These are phyloP conservation scores for Syncephalastrum racemosum DNA, from an alignment of 371 early-diverging fungal species.

Conservation along the genomic window DNA sequence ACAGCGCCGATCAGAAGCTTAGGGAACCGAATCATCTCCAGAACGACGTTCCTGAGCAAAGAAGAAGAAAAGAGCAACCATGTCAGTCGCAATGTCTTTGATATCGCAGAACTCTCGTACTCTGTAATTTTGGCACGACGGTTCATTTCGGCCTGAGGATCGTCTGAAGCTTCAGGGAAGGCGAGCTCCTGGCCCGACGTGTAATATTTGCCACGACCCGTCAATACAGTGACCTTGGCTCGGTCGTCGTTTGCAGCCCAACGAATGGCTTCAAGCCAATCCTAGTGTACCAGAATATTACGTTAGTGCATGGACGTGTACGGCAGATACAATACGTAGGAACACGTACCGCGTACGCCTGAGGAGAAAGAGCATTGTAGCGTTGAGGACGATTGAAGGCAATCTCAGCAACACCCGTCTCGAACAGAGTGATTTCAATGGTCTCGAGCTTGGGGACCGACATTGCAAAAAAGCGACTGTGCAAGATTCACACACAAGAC, in stretches of 20 bases:
- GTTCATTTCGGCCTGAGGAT: constrained; percentile 3
- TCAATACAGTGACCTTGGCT: constrained; percentile 63
- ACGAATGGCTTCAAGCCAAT: constrained; percentile 60
- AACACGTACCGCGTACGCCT: constrained; percentile 54
- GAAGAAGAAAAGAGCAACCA: background rate
- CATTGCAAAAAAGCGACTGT: too few species aligned
- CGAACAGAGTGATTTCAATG: constrained; percentile 44
- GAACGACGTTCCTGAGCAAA: constrained; percentile 45
- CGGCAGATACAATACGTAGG: background rate
- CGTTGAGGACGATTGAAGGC: constrained; percentile 66
- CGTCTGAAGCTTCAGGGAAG: too few species aligned
- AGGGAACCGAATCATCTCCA: constrained; percentile 64
- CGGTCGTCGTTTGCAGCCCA: constrained; percentile 52
- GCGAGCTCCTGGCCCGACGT: constrained; percentile 65
- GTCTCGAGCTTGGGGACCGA: constrained; percentile 44
- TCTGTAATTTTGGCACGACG: too few species aligned
- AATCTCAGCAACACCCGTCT: constrained; percentile 61
- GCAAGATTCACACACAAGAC: too few species aligned
- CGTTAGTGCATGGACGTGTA: background rate
- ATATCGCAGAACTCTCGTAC: too few species aligned
- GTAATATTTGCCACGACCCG: constrained; percentile 69
- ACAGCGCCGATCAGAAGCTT: constrained; percentile 73
- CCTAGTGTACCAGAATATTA: constrained; percentile 23
- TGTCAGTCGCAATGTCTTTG: background rate
- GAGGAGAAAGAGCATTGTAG: constrained; percentile 64